Percentiles rank a stretch among this genome's conserved stretches.
These are phyloP conservation scores for Hypoxylon sp. DNA, from an alignment of 2,329 filamentous ascomycete genomes.

Conservation along the genomic window DNA sequence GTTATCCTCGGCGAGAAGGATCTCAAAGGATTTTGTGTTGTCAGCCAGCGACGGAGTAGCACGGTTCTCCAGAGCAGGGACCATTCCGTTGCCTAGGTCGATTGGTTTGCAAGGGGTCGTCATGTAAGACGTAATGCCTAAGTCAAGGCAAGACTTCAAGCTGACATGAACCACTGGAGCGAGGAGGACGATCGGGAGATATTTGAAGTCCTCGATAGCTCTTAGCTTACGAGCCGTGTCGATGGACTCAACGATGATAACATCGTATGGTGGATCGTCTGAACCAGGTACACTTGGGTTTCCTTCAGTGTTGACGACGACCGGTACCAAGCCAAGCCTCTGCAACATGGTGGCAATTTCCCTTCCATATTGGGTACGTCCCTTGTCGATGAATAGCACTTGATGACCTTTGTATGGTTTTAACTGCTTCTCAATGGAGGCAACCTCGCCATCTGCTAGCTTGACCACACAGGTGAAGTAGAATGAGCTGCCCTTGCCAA, in stretches of 20 bases:
- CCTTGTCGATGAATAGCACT: constrained; percentile 95
- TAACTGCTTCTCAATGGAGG: constrained; percentile 84
- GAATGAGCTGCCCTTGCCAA: constrained; percentile 92
- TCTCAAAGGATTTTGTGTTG: constrained; percentile 95
- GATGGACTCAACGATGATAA: constrained; percentile 95
- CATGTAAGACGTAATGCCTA: constrained; percentile 99
- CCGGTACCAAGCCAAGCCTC: constrained; percentile 82
- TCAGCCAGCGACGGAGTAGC: constrained; percentile 93
- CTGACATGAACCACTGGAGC: constrained; percentile 92
- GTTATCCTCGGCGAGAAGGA: constrained; percentile 96
- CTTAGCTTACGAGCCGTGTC: constrained; percentile 89
- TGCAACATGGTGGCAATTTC: constrained; percentile 84
- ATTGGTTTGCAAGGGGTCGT: constrained; percentile 95
- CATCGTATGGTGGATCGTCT: constrained; percentile 83
- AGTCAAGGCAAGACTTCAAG: constrained; percentile 91
- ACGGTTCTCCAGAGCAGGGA: constrained; percentile 92
- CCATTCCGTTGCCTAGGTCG: constrained; percentile 95
- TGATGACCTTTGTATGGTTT: constrained; percentile 93
- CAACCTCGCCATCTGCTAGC: constrained; percentile 83
- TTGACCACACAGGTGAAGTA: constrained; percentile 96
- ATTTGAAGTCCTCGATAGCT: constrained; percentile 95
- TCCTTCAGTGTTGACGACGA: constrained; percentile 86
- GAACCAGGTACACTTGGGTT: constrained; percentile 70
- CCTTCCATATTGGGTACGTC: constrained; percentile 81
- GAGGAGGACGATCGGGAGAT: constrained; percentile 93